phyloP scores from a whole-genome alignment of 441 rosid genomes.

The Eutrema salsugineum region DNA sequence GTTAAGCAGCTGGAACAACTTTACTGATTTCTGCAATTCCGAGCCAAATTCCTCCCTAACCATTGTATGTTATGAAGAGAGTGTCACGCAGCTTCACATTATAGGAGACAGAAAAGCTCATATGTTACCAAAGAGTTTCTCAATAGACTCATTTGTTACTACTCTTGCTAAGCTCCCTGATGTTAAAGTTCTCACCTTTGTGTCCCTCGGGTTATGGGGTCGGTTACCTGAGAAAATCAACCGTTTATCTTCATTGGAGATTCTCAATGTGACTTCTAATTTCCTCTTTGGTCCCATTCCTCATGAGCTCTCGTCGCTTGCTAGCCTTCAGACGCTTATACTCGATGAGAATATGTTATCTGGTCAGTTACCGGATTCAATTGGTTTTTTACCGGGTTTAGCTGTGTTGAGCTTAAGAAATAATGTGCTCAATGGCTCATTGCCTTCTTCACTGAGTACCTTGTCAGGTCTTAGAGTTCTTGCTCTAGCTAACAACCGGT shows the following conservation, averaged over 20 bases:
- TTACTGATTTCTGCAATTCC: constrained; percentile 75
- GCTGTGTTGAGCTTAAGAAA: constrained; percentile 74
- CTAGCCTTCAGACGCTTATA: constrained; percentile 67
- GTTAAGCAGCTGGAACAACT: constrained; percentile 65
- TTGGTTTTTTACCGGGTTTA: constrained; percentile 53
- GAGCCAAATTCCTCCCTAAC: constrained; percentile 64
- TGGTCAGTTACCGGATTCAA: constrained; percentile 63
- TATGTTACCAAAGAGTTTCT: constrained; percentile 62
- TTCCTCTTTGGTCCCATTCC: constrained; percentile 67
- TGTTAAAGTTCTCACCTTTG: constrained; percentile 81
- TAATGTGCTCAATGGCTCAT: constrained; percentile 66
- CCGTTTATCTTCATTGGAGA: constrained; percentile 66
- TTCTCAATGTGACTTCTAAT: constrained; percentile 85
- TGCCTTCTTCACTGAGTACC: constrained; percentile 63
- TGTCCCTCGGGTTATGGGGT: constrained; percentile 94
- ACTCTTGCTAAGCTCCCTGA: constrained; percentile 75
- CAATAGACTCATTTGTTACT: constrained; percentile 71
- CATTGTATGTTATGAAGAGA: constrained; percentile 77
- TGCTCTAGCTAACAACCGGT: constrained; percentile 67
- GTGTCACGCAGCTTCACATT: constrained; percentile 79
- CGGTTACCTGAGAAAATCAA: constrained; percentile 68
- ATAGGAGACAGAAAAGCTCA: constrained; percentile 51
- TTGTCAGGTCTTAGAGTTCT: constrained; percentile 79
- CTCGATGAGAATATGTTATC: constrained; percentile 83
- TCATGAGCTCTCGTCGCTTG: constrained; percentile 51